Evolutionary conservation across 2,329 filamentous ascomycete genomes (phyloP).

Genomic region (Penicillium sp.): DNA sequence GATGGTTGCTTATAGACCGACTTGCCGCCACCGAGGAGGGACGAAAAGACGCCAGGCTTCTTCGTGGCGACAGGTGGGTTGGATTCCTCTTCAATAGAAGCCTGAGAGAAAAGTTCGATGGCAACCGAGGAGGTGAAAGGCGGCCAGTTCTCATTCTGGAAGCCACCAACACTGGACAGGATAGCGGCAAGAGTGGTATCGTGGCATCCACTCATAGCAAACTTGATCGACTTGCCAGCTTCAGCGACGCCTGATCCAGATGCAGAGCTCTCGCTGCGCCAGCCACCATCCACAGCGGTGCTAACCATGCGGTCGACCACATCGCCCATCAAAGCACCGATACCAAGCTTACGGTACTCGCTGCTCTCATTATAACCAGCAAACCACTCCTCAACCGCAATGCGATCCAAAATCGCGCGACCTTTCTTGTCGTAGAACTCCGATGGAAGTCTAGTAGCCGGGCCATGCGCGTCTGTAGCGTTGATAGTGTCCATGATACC

Average conservation of each 20-base stretch:
- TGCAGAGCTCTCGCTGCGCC: conserved; percentile 55
- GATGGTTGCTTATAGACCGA: conserved; percentile 18
- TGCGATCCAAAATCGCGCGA: conserved; percentile 68
- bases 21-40: conserved; percentile 32
- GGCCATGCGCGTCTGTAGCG: conserved; percentile 80
- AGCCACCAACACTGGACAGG: conserved; percentile 77
- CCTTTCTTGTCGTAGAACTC: conserved; percentile 84
- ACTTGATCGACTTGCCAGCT: conserved; percentile 59
- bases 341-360: conserved; percentile 88
- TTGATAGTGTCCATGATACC: conserved; percentile 96
- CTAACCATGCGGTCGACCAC: conserved; percentile 74
- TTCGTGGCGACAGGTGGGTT: conserved; percentile 31
- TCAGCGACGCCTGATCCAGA: conserved; percentile 51
- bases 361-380: conserved; percentile 78
- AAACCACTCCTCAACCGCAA: conserved; percentile 92
- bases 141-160: conserved; percentile 75
- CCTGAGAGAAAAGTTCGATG: conserved; percentile 79
- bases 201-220: conserved; percentile 84
- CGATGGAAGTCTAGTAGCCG: conserved; percentile 73
- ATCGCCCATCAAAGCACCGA: conserved; percentile 83
- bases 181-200: conserved; percentile 88
- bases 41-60: conserved; percentile 39
- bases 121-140: conserved; percentile 92
- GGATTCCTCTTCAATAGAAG: conserved; percentile 36
- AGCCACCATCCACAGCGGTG: conserved; percentile 62